These are phyloP conservation scores for Zygosaccharomyces rouxii DNA, from an alignment of 805 yeast genomes.

Conservation along the genomic window DNA sequence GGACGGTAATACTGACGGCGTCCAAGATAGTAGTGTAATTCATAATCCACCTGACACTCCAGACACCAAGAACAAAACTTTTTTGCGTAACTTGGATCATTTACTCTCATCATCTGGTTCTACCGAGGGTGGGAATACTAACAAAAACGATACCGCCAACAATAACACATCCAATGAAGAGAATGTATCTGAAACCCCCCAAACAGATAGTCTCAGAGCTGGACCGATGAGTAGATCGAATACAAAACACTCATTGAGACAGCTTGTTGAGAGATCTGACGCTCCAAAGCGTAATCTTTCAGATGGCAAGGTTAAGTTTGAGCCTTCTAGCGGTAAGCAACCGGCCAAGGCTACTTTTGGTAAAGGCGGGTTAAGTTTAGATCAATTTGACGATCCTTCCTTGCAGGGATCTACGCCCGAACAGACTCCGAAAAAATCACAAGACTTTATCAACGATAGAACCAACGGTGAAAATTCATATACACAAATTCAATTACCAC, in stretches of 20 bases:
- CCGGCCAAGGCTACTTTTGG: constrained; percentile 53
- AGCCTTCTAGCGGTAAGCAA: constrained; percentile 40
- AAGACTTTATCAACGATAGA: constrained; percentile 1
- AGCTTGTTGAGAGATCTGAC: constrained; percentile 1
- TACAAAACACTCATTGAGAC: constrained; percentile 3
- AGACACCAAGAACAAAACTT: constrained; percentile 27
- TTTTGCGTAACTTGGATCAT: constrained; percentile 37
- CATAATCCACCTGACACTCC: constrained; percentile 12
- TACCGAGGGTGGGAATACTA: constrained; percentile 1
- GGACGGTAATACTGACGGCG: not conserved
- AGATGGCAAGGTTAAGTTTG: constrained; percentile 28
- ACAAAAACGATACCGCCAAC: not conserved
- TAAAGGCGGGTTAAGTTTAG: constrained; percentile 47
- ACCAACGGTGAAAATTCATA: not conserved
- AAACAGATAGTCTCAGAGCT: not conserved
- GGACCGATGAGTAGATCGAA: constrained; percentile 4
- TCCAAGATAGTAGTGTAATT: constrained; percentile 14
- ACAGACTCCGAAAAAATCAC: constrained; percentile 6
- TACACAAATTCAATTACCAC: not conserved
- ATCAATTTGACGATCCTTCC: constrained; percentile 24
- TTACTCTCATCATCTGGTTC: constrained; percentile 25
- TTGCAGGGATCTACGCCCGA: constrained; percentile 6
- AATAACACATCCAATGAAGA: not conserved
- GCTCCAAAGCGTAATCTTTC: constrained; percentile 3
- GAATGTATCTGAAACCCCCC: no score